phyloP scores from a whole-genome alignment of 805 yeast genomes.

The Yamadazyma nakazawae region DNA sequence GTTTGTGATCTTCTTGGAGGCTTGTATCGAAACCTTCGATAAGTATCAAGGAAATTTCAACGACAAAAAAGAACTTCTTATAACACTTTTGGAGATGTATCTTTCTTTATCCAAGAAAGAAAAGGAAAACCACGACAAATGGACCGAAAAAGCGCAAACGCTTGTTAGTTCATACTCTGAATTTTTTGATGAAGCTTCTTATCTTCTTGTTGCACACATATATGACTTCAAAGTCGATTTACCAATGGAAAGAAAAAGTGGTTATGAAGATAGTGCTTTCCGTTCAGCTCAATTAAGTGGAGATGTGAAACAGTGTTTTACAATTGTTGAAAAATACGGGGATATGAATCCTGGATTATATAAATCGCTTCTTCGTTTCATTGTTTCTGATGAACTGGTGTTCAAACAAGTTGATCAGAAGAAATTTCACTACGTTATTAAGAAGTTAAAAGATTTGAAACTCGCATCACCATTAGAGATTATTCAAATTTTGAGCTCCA shows the following conservation, averaged over 20 bases:
- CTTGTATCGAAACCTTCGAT: conserved; percentile 77
- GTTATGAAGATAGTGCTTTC: conserved; percentile 60
- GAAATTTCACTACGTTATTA: conserved; percentile 47
- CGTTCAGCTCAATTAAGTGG: conserved; percentile 58
- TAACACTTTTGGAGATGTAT: conserved; percentile 82
- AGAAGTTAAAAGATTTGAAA: conserved; percentile 48
- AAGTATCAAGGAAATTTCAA: conserved; percentile 65
- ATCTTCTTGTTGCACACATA: conserved; percentile 56
- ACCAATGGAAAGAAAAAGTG: conserved; percentile 35
- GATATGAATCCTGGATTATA: conserved; percentile 61
- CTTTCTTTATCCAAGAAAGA: conserved; percentile 49
- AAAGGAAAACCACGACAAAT: conserved; percentile 28
- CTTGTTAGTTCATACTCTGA: conserved; percentile 48
- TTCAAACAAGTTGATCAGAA: conserved; percentile 51
- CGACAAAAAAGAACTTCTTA: conserved; percentile 70
- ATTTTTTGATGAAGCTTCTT: conserved; percentile 52
- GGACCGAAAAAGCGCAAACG: conserved; percentile 64
- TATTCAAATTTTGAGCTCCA: conserved; percentile 58
- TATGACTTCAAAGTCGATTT: conserved; percentile 53
- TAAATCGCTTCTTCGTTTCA: conserved; percentile 59
- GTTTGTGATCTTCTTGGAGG: conserved; percentile 89
- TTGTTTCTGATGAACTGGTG: conserved; percentile 53
- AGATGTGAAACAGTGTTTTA: conserved; percentile 55
- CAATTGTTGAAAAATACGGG: conserved; percentile 58
- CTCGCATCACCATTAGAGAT: conserved; percentile 74